Percentiles rank a stretch among this genome's conserved stretches.
Conservation (phyloP, 2,329 filamentous ascomycete species). For the Botrytis fragariae region DNA sequence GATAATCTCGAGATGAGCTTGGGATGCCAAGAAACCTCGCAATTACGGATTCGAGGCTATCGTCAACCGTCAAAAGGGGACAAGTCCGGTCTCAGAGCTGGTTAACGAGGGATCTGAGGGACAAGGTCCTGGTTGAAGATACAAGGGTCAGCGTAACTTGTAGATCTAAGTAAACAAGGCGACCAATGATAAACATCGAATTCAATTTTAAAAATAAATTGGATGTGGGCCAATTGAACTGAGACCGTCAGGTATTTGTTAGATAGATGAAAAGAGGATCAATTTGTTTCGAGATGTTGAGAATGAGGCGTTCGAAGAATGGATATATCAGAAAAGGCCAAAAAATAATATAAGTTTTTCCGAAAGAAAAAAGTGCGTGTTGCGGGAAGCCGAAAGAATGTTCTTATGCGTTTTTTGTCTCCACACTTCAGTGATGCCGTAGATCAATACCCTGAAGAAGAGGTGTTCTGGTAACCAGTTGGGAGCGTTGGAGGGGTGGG, state of each 20-base stretch:
- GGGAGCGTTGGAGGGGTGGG: slow-evolving; percentile 1
- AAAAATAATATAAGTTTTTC: slow-evolving; percentile 4
- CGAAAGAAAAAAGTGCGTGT: slow-evolving; percentile 10
- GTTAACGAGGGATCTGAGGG: slow-evolving; percentile 11
- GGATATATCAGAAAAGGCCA: neutral
- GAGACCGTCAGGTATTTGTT: neutral
- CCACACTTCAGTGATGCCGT: neutral
- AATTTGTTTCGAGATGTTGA: slow-evolving; percentile 15
- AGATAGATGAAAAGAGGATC: slow-evolving; percentile 5
- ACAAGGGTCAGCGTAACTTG: slow-evolving; percentile 16
- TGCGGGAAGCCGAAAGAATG: slow-evolving; percentile 2
- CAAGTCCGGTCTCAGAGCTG: slow-evolving; percentile 13
- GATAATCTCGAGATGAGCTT: slow-evolving; percentile 34
- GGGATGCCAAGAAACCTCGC: slow-evolving; percentile 31
- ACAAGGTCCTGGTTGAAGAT: slow-evolving; percentile 4
- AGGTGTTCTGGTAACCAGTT: slow-evolving; percentile 9
- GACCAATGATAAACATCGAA: slow-evolving; percentile 25
- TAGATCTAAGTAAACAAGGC: slow-evolving; percentile 21
- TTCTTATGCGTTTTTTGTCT: slow-evolving; percentile 10
- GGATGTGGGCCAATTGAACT: slow-evolving; percentile 13
- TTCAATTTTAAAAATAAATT: slow-evolving; percentile 11
- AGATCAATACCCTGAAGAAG: slow-evolving; percentile 8
- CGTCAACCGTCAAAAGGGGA: slow-evolving; percentile 21
- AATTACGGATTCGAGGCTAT: slow-evolving; percentile 27
- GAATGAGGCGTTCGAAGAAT: neutral